phyloP scores from a whole-genome alignment of 2,329 filamentous ascomycete genomes.

The Thielaviopsis euricoi region DNA sequence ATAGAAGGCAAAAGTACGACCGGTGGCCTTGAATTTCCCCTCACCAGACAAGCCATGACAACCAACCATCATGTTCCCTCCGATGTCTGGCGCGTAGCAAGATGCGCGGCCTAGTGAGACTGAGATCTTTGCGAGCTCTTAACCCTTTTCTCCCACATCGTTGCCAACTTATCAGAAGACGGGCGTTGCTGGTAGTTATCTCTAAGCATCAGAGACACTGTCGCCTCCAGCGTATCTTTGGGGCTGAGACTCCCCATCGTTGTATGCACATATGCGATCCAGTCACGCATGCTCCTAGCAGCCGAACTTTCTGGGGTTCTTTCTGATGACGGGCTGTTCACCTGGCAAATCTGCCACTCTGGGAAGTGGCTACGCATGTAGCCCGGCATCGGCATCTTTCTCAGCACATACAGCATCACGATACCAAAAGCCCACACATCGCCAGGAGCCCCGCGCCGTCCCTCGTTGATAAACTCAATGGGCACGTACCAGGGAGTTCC shows the following conservation, averaged over 20 bases:
- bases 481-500: conserved; percentile 47
- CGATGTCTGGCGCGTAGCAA: too few species aligned
- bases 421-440: conserved; percentile 45
- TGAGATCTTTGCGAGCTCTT: too few species aligned
- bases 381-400: conserved; percentile 39
- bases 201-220: conserved; percentile 4
- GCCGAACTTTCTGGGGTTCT: neutral
- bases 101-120: too few species aligned
- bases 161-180: too few species aligned
- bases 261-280: neutral
- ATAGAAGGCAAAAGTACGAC: too few species aligned
- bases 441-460: conserved; percentile 35
- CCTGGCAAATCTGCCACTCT: conserved; percentile 12
- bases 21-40: too few species aligned
- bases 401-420: conserved; percentile 42
- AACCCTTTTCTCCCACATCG: too few species aligned
- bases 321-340: neutral
- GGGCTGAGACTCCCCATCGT: neutral
- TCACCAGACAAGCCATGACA: too few species aligned
- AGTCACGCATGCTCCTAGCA: neutral
- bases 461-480: conserved; percentile 41
- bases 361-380: neutral
- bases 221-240: neutral
- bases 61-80: too few species aligned
- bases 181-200: too few species aligned